Conservation (phyloP, 768 basidiomycete genomes). For the Austroboletus festivus region DNA sequence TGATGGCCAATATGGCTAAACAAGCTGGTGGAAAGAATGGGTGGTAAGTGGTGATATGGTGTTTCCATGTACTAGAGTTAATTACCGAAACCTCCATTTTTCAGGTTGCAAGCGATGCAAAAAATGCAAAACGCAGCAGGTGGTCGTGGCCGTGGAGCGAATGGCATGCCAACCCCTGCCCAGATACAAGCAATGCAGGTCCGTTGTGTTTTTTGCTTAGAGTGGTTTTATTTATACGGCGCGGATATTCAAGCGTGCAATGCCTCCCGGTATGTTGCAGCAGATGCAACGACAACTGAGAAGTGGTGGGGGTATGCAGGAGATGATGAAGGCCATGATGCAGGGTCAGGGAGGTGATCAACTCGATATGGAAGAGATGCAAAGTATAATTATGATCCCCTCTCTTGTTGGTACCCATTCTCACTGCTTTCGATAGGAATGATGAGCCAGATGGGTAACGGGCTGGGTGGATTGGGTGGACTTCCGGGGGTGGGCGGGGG, state of each 20-base stretch:
- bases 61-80: slow-evolving; percentile 1
- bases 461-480: slow-evolving; percentile 50
- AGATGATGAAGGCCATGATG: slow-evolving; percentile 99
- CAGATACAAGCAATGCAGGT: slow-evolving; percentile 96
- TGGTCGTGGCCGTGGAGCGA: slow-evolving; percentile 81
- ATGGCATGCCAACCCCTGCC: slow-evolving; percentile 87
- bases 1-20: slow-evolving; percentile 99
- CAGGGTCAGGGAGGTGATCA: slow-evolving; percentile 89
- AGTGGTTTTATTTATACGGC: slow-evolving; percentile 4
- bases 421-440: slow-evolving; percentile 50
- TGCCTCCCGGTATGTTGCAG: slow-evolving; percentile 94
- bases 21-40: slow-evolving; percentile 97
- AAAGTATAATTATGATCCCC: slow-evolving; percentile 45
- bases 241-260: slow-evolving; percentile 59
- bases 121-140: slow-evolving; percentile 89
- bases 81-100: neutral
- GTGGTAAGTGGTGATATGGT: slow-evolving; percentile 49
- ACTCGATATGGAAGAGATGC: slow-evolving; percentile 93
- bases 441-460: slow-evolving; percentile 84
- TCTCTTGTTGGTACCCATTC: slow-evolving; percentile 1
- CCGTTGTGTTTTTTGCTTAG: slow-evolving; percentile 23
- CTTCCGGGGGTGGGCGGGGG: slow-evolving; percentile 53
- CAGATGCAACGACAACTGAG: slow-evolving; percentile 85
- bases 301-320: slow-evolving; percentile 86
- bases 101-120: slow-evolving; percentile 81